Evolutionary conservation across 129 eudicot genomes (phyloP), one percentile per base, ranked within the genome.

Genomic region (Helianthus tuberosus): DNA sequence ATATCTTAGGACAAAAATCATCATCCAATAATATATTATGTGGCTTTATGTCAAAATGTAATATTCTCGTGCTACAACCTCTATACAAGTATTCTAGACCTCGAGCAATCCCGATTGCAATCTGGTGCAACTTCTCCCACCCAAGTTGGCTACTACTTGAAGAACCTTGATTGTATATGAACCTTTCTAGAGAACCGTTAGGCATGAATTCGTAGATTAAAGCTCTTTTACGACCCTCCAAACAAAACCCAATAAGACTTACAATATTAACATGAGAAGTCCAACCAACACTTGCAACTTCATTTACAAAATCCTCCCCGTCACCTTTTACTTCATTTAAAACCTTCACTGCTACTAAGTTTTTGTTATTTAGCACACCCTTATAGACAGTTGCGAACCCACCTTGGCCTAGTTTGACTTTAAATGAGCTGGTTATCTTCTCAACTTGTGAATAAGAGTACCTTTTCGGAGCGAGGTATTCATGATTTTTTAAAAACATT

Each of bases 21-120:
- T 50, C 8, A 41, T 66, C 79, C 17, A 77, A 68, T 0, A 74
- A 68, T 38, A 80, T 80, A 14, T 73, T 80, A 46, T 80, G 75
- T 1, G 83, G 84, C 39, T 82, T 79, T 73, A 84, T 84, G 71
- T 78, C 86, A 5, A 83, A 83, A 69, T 83, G 86, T 61, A 78
- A 3, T 17, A 78, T 78, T 0, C 77, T 50, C 5, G 82, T 78
- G 77, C 48, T 78, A 29, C 82, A 78, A 71, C 82, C 82, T 20
- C 43, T n/a, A 20, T 78, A 72, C 73, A 78, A 78, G 68, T 78
- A 77, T 13, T 77, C 82, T 39, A 77, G 65, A 15, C 82, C 82
- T 51, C 71, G 58, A 14, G 82, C 82, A 17, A 77, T 77, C n/a
- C 44, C 81, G 5, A 69, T 49, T 27, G 63, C 75, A 46, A 77